Base-by-base conservation (phyloP, 441 rosid genomes). In the Brassica hybrid region DNA sequence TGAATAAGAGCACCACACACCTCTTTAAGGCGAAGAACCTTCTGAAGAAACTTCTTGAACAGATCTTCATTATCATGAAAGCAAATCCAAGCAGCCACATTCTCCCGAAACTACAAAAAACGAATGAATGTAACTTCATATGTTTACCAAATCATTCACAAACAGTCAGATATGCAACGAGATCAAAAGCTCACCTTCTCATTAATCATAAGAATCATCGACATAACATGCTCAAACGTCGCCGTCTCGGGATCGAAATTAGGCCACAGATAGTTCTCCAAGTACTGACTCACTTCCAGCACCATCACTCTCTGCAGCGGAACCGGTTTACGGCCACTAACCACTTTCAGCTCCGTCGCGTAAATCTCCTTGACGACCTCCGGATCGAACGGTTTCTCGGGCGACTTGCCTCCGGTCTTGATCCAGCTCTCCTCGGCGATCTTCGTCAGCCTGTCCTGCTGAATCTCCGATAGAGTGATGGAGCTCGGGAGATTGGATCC, bases 251-350 rank as follows among this genome's bases (percentile, higher is more conserved):
- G 85, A 5, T 91, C 96, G 68, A 96, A 96, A 82, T 94, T 92
- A 10, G 97, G 99, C 99, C 98, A 94, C 6, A 92, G 83, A 76
- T 91, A 94, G 56, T 96, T 96, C 91, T 96, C 99, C 88, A 96
- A 80, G 73, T 96, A 96, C 89, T 90, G 98, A 72, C 97, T 94
- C 50, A 96, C 99, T 76, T 96, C 99, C 83, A 96, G 66, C 77
- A 96, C 87, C 99, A 94, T 96, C 50, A 96, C 99, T 74, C 98
- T 80, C 81, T 94, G 98, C 82, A 96, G 80, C 1, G 97, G 96
- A 75, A 96, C 99, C 7, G 99, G 85, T 78, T 94, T 96, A 48
- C 91, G 81, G 60, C 96, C 98, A 13, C 81, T 83, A 73, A 78
- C 86, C 45, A 94, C 96, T 81, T 83, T 87, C 72, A 96, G 79